Percentiles rank a stretch among this genome's conserved stretches.
Evolutionary conservation across 2,329 filamentous ascomycete species (phyloP).

Genomic region (Plectosphaerella plurivora): DNA sequence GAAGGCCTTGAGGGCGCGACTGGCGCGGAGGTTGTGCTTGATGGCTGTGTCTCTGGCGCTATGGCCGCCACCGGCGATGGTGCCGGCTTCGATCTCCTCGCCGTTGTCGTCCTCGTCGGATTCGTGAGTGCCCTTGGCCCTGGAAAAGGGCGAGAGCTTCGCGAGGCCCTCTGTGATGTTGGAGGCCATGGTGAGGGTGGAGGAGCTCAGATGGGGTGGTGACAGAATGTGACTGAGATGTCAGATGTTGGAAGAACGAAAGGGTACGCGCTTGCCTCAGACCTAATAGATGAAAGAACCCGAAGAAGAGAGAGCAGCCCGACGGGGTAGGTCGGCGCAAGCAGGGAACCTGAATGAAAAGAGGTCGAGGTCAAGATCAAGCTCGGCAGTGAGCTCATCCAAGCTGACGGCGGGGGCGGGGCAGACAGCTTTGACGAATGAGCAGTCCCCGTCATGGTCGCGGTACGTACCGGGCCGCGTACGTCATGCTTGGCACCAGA

Average conservation of each 20-base stretch:
- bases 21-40: slow-evolving; percentile 53
- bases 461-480: slow-evolving; percentile 1
- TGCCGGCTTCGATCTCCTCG: slow-evolving; percentile 43
- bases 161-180: slow-evolving; percentile 18
- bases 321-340: neutral
- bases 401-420: slow-evolving; percentile 1
- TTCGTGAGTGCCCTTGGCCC: slow-evolving; percentile 12
- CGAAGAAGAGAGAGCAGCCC: neutral
- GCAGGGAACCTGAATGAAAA: neutral
- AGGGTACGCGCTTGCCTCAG: too few species aligned
- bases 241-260: too few species aligned
- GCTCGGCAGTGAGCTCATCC: neutral
- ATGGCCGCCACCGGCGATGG: slow-evolving; percentile 57
- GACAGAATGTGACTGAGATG: neutral
- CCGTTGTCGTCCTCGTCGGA: slow-evolving; percentile 48
- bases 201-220: neutral
- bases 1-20: slow-evolving; percentile 51
- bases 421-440: neutral
- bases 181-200: slow-evolving; percentile 2
- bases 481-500: slow-evolving; percentile 3
- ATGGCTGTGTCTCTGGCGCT: slow-evolving; percentile 41
- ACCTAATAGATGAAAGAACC: too few species aligned
- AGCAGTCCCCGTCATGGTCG: neutral
- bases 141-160: slow-evolving; percentile 33
- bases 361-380: neutral